phyloP scores from a whole-genome alignment of 371 early-diverging fungal genomes.

The Apophysomyces variabilis region DNA sequence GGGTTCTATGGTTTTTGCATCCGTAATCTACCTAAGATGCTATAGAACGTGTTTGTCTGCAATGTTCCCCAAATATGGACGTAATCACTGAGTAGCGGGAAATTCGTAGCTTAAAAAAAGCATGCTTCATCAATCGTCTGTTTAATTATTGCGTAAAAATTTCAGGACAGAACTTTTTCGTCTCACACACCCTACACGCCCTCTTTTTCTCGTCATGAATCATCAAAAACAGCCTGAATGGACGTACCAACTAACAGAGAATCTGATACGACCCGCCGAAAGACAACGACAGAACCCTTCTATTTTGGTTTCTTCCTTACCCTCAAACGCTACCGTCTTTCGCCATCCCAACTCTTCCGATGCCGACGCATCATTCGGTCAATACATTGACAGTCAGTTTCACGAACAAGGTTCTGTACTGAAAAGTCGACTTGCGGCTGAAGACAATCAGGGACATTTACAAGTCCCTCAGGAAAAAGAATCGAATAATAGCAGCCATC shows the following conservation, averaged over 20 bases:
- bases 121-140: no score
- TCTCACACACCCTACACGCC: neutral
- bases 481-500: no score
- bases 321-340: neutral
- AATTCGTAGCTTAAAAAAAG: no score
- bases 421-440: neutral
- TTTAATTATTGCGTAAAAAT: no score
- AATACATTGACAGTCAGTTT: conserved; percentile 2
- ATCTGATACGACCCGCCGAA: neutral
- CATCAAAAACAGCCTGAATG: conserved; percentile 1
- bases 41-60: no score
- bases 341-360: neutral
- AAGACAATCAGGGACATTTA: neutral
- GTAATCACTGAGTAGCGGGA: no score
- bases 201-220: neutral
- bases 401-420: neutral
- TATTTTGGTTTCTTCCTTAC: neutral
- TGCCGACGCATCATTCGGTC: conserved; percentile 5
- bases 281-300: neutral
- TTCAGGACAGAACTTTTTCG: neutral
- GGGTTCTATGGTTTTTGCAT: no score
- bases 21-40: no score
- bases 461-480: no score
- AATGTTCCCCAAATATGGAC: no score
- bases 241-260: conserved; percentile 7